phyloP scores from a whole-genome alignment of 1,284 basidiomycete genomes.

The Sporisorium sorghi region DNA sequence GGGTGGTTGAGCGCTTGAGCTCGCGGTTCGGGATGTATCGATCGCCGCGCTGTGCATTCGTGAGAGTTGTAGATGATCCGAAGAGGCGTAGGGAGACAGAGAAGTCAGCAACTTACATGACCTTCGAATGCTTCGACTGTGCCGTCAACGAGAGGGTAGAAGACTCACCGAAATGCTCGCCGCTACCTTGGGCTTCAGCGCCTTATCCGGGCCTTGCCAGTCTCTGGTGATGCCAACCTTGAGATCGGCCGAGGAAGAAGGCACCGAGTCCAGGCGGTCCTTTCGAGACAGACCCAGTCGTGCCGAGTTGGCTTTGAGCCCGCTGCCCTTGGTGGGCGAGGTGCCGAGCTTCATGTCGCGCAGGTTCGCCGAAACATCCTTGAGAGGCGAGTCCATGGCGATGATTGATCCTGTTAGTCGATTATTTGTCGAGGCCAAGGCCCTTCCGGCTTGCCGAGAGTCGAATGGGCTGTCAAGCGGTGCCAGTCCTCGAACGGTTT shows the following conservation, averaged over 20 bases:
- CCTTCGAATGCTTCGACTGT: neutral
- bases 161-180: constrained; percentile 45
- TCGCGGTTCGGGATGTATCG: constrained; percentile 66
- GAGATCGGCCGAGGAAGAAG: constrained; percentile 30
- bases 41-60: constrained; percentile 56
- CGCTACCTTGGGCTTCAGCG: constrained; percentile 39
- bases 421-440: neutral
- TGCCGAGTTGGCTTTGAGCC: constrained; percentile 25
- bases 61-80: neutral
- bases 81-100: neutral
- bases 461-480: no score
- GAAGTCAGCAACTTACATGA: neutral
- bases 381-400: constrained; percentile 53
- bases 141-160: no score
- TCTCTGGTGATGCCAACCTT: constrained; percentile 57
- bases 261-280: constrained; percentile 52
- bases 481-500: neutral
- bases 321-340: constrained; percentile 37
- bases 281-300: constrained; percentile 35
- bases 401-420: constrained; percentile 1
- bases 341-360: constrained; percentile 46
- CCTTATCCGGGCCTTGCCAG: constrained; percentile 59
- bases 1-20: constrained; percentile 44
- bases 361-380: constrained; percentile 54
- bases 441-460: neutral